These are phyloP conservation scores for Cladophialophora immunda DNA, from an alignment of 2,329 filamentous ascomycete species.

Conservation along the genomic window DNA sequence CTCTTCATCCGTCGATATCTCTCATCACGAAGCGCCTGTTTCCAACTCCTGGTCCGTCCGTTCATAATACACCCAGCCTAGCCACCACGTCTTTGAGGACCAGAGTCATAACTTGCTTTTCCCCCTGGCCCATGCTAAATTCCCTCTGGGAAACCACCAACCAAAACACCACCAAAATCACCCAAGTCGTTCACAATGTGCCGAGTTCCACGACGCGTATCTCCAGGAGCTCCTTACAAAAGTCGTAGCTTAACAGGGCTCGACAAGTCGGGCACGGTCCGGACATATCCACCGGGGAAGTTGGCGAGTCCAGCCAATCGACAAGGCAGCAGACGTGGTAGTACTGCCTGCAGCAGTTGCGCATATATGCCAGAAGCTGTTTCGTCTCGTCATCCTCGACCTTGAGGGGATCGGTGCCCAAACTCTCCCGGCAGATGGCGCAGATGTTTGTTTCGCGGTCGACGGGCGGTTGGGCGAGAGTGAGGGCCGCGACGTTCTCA, in stretches of 20 bases:
- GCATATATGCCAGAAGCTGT: neutral
- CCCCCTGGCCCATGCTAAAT: neutral
- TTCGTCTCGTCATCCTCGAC: neutral
- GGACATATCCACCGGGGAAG: neutral
- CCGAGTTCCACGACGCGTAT: neutral
- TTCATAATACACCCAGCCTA: neutral
- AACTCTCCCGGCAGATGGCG: neutral
- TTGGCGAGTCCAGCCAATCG: neutral
- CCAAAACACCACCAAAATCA: neutral
- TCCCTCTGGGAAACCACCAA: neutral
- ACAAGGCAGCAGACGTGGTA: conserved; percentile 8
- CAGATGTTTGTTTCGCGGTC: neutral
- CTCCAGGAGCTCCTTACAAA: neutral
- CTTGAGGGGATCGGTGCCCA: neutral
- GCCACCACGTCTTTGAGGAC: too few species aligned
- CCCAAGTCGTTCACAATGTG: neutral
- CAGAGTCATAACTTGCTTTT: too few species aligned
- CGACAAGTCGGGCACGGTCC: neutral
- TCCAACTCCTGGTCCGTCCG: neutral
- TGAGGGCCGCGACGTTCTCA: neutral
- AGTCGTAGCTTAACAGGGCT: neutral
- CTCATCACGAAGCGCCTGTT: neutral
- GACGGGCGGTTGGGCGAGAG: neutral
- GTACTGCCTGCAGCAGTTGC: neutral
- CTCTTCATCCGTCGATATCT: neutral